Base-by-base conservation (phyloP, 768 basidiomycete genomes). In the Suillus lakei region DNA sequence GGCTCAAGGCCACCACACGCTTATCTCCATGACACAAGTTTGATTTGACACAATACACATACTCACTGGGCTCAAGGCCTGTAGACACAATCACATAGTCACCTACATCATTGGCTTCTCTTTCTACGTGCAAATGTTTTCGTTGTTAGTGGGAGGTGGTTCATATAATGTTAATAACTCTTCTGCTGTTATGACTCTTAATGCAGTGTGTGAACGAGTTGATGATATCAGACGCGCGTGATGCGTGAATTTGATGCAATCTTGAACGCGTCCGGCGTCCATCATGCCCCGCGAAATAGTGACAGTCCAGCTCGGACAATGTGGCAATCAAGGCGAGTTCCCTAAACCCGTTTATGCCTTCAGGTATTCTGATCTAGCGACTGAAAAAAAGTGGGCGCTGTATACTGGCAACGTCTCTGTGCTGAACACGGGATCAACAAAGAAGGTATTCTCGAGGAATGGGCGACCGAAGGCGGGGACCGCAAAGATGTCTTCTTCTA, bases 401-500 rank as follows among this genome's bases (percentile, higher is more conserved):
- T 98, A 68, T 99, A 91, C 81, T 99, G 98, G 98, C 96, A 98
- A 72, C 91, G 97, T 53, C 87, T 99, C 21, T 99, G 98, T 72
- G 94, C 95, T 21, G 98, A 99, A 79, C 98, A 99, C 78, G 98
- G 98, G 21, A 99, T 99, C 81, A 96, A 87, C 76, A 91, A 92
- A 64, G 92, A 96, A 70, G 98, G 98, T 34, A 94, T 95, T 65
- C 88, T 99, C 55, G 96, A 99, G 77, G 96, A 99, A 67, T 97
- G 95, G 93, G 96, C 96, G 7, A 93, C 91, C 1, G 95, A 96
- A 71, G 93, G 93, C 23, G 94, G 94, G 10, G 98, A 99, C 79
- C 85, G 98, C 71, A 99, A 99, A 75, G 98, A 99, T 79, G 97
- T 98, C 32, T 99, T 99, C 81, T 99, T 99, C 82, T 99, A 99